A percentile compares a stretch with the other conserved stretches of the same genome.
phyloP scores from a whole-genome alignment of 140 eudicot genomes.

The Cichorium intybus region DNA sequence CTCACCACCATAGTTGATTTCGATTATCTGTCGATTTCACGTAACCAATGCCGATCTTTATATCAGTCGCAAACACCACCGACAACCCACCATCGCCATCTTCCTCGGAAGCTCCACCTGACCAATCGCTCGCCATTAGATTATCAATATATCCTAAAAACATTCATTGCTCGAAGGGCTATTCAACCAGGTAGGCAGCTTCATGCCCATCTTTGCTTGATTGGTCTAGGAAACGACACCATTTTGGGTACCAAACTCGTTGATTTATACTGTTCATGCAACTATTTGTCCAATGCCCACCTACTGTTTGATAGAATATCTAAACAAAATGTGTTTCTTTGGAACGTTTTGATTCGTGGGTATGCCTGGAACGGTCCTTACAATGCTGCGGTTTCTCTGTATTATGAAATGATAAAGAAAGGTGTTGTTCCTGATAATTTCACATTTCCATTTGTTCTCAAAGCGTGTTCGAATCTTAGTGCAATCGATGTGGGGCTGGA shows the following conservation, averaged over 20 bases:
- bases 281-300: slow-evolving; percentile 47
- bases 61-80: slow-evolving; percentile 7
- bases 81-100: slow-evolving; percentile 4
- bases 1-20: slow-evolving; percentile 3
- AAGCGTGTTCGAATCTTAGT: slow-evolving; percentile 68
- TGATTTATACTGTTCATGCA: slow-evolving; percentile 44
- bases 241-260: slow-evolving; percentile 63
- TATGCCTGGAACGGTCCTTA: slow-evolving; percentile 87
- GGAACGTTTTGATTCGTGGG: slow-evolving; percentile 86
- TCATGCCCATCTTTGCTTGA: slow-evolving; percentile 62
- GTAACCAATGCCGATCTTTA: slow-evolving; percentile 12
- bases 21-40: slow-evolving; percentile 9
- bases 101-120: slow-evolving; percentile 12
- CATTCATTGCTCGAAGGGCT: slow-evolving; percentile 46
- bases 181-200: slow-evolving; percentile 72
- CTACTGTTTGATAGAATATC: slow-evolving; percentile 69
- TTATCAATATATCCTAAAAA: slow-evolving; percentile 41
- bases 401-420: slow-evolving; percentile 43
- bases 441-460: slow-evolving; percentile 72
- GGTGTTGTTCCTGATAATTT: slow-evolving; percentile 77
- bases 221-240: slow-evolving; percentile 47
- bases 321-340: slow-evolving; percentile 51
- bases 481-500: slow-evolving; percentile 52
- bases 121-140: slow-evolving; percentile 26
- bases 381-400: slow-evolving; percentile 44